These are phyloP conservation scores for Aspergillus phoenicis DNA, from an alignment of 2,329 filamentous ascomycete genomes.

Conservation along the genomic window DNA sequence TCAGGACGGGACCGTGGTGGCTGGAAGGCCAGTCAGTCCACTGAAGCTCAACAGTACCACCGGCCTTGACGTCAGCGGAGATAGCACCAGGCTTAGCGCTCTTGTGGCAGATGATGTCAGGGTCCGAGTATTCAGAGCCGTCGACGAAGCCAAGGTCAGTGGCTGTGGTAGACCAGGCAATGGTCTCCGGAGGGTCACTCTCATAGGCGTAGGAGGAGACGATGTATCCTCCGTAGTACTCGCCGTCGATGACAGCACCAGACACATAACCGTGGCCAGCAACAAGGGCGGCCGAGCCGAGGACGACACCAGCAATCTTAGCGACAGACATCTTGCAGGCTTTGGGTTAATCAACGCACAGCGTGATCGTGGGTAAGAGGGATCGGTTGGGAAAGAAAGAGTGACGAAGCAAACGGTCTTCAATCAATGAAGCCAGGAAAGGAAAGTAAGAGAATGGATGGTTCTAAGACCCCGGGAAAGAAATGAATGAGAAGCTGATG, in stretches of 20 bases:
- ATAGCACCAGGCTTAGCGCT: slow-evolving; percentile 54
- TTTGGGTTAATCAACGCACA: slow-evolving; percentile 31
- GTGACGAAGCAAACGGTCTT: slow-evolving; percentile 34
- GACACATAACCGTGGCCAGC: slow-evolving; percentile 44
- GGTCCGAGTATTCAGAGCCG: slow-evolving; percentile 48
- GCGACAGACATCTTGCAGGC: slow-evolving; percentile 35
- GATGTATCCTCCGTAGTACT: slow-evolving; percentile 46
- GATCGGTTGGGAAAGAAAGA: slow-evolving; percentile 29
- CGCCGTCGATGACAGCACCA: slow-evolving; percentile 39
- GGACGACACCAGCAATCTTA: slow-evolving; percentile 36
- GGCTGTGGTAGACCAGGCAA: slow-evolving; percentile 59
- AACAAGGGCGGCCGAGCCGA: slow-evolving; percentile 40
- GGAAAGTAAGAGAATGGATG: slow-evolving; percentile 33
- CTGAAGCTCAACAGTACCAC: slow-evolving; percentile 59
- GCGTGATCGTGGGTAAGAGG: slow-evolving; percentile 28
- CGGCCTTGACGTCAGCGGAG: slow-evolving; percentile 62
- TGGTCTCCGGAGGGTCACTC: slow-evolving; percentile 43
- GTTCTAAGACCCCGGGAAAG: slow-evolving; percentile 29
- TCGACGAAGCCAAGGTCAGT: slow-evolving; percentile 59
- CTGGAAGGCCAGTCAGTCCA: slow-evolving; percentile 69
- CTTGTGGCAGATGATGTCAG: slow-evolving; percentile 66
- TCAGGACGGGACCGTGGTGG: slow-evolving; percentile 66
- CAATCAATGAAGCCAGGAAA: slow-evolving; percentile 37
- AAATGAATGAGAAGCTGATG: slow-evolving; percentile 37
- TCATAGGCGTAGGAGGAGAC: slow-evolving; percentile 39